Evolutionary conservation across 805 yeast species (phyloP).

Genomic region (Yarrowia sp.): DNA sequence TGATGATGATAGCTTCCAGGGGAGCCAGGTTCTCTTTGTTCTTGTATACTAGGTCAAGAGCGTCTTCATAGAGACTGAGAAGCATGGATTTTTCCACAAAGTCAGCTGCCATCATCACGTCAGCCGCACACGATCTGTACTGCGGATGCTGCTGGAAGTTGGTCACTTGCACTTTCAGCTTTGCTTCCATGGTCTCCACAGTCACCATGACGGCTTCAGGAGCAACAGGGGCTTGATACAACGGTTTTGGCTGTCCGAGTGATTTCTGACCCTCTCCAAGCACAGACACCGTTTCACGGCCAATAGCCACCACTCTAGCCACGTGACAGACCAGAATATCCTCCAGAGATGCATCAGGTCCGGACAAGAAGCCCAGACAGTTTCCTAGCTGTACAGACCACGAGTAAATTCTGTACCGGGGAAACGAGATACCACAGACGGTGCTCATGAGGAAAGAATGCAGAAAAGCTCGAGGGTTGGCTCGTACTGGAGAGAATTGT

Average conservation of each 20-base stretch:
- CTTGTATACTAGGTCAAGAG: not conserved
- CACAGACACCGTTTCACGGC: not conserved
- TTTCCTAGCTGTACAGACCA: conserved; percentile 24
- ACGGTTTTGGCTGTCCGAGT: conserved; percentile 8
- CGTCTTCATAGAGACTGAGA: conserved; percentile 5
- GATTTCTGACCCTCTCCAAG: conserved; percentile 18
- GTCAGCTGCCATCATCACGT: conserved; percentile 18
- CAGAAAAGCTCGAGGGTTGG: conserved; percentile 12
- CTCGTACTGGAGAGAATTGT: conserved; percentile 6
- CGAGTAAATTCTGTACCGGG: conserved; percentile 18
- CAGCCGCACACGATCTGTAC: not conserved
- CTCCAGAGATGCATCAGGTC: conserved; percentile 20
- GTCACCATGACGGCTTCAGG: conserved; percentile 1
- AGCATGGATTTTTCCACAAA: conserved; percentile 10
- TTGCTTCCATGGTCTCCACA: not conserved
- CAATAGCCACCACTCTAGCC: not conserved
- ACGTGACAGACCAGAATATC: conserved; percentile 10
- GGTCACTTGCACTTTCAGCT: not conserved
- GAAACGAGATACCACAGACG: conserved; percentile 13
- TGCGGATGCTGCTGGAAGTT: conserved; percentile 20
- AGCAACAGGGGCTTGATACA: conserved; percentile 3
- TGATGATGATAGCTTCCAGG: not conserved
- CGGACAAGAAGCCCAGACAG: conserved; percentile 17
- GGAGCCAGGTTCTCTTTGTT: not conserved
- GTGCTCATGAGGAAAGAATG: conserved; percentile 20